Conservation (phyloP, 768 basidiomycete species). For the Phanerochaete sordida region DNA sequence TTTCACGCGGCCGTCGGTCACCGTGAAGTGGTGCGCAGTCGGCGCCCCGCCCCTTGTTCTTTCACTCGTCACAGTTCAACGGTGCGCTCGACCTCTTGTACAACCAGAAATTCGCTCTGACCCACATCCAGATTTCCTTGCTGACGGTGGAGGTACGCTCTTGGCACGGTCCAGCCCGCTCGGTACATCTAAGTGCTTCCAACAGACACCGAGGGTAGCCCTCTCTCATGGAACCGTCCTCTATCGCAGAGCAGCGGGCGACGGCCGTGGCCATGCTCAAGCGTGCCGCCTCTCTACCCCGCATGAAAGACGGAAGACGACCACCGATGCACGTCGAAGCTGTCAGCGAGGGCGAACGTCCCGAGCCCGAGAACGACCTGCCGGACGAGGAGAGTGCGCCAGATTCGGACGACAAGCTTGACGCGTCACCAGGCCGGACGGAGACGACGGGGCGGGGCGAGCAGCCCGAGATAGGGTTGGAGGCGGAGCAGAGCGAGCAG, state of each 20-base stretch:
- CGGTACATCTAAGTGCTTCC: constrained; percentile 12
- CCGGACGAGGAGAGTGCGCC: constrained; percentile 33
- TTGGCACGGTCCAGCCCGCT: neutral
- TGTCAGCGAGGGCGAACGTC: constrained; percentile 78
- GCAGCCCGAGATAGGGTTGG: constrained; percentile 2
- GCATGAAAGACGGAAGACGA: constrained; percentile 87
- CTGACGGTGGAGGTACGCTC: constrained; percentile 8
- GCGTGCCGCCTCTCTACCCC: constrained; percentile 86
- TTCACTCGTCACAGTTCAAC: constrained; percentile 3
- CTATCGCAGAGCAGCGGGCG: constrained; percentile 72
- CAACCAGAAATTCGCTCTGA: neutral
- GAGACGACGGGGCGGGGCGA: constrained; percentile 3
- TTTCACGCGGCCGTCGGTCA: constrained; percentile 1
- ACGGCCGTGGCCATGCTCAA: constrained; percentile 87
- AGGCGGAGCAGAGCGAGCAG: neutral
- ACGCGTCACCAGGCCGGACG: constrained; percentile 15
- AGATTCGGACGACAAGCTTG: constrained; percentile 28
- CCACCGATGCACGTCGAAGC: constrained; percentile 85
- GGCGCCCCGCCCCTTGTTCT: constrained; percentile 1
- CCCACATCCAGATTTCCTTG: neutral
- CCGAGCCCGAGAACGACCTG: constrained; percentile 29
- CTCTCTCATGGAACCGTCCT: constrained; percentile 35
- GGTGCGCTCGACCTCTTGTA: neutral
- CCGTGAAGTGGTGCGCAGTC: neutral
- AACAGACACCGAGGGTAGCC: constrained; percentile 25